phyloP scores from a whole-genome alignment of 768 basidiomycete genomes.

The Hypholoma fasciculare region DNA sequence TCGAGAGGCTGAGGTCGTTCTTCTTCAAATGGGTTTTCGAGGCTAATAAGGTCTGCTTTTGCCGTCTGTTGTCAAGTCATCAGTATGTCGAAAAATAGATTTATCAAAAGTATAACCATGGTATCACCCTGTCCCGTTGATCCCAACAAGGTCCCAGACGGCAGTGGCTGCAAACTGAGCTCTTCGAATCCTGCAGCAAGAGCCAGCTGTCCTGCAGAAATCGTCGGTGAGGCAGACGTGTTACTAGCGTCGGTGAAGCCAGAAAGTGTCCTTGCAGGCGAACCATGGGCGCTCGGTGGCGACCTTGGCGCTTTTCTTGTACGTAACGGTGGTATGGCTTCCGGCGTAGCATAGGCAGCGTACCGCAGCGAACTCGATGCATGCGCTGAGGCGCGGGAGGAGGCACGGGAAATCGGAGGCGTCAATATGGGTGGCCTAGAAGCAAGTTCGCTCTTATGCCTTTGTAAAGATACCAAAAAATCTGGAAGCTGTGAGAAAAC shows the following conservation, averaged over 20 bases:
- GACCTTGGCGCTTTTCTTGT: slow-evolving; percentile 28
- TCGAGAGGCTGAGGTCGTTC: slow-evolving; percentile 33
- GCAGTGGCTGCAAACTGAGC: background rate
- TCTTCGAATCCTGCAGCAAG: slow-evolving; percentile 26
- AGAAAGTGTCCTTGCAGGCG: slow-evolving; percentile 25
- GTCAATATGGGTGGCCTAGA: slow-evolving; percentile 12
- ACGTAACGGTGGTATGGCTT: slow-evolving; percentile 44
- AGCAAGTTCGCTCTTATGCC: background rate
- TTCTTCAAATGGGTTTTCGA: slow-evolving; percentile 69
- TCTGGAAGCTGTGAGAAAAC: slow-evolving; percentile 61
- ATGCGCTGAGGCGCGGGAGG: slow-evolving; percentile 10
- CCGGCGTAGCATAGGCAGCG: slow-evolving; percentile 67
- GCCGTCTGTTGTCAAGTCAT: slow-evolving; percentile 20
- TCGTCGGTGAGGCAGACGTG: slow-evolving; percentile 18
- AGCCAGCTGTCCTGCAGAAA: slow-evolving; percentile 47
- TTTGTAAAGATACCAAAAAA: slow-evolving; percentile 40
- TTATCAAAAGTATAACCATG: too few species aligned
- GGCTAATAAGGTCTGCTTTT: slow-evolving; percentile 63
- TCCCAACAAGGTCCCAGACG: too few species aligned
- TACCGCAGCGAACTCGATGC: slow-evolving; percentile 58
- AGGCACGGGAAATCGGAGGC: slow-evolving; percentile 12
- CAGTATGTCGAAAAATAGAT: too few species aligned
- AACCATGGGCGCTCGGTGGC: slow-evolving; percentile 28
- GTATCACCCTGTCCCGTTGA: too few species aligned
- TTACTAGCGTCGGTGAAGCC: slow-evolving; percentile 24